These are phyloP conservation scores for Telfairia occidentalis DNA, from an alignment of 331 rosid genomes.

Conservation along the genomic window DNA sequence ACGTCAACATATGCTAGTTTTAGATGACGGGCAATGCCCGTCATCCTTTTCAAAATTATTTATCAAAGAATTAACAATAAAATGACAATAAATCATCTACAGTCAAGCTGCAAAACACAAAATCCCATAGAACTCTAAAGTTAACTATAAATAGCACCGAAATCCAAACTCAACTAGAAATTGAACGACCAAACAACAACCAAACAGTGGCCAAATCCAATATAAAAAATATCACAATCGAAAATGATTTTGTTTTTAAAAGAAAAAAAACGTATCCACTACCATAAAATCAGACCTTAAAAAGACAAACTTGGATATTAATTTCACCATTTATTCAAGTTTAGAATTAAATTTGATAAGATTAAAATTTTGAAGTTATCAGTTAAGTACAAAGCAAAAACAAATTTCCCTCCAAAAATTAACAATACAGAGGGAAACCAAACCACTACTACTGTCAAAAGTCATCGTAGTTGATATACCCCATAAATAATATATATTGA, in stretches of 20 bases:
- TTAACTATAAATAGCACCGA: no score
- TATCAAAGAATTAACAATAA: background rate
- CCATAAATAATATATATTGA: conserved; percentile 1
- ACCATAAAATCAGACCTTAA: background rate
- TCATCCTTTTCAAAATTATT: no score
- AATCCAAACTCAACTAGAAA: background rate
- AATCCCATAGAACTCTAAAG: background rate
- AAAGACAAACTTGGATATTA: background rate
- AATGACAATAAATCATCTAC: background rate
- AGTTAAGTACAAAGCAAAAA: background rate
- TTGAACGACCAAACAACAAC: background rate
- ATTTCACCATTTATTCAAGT: conserved; percentile 6
- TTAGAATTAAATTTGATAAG: background rate
- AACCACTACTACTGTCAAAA: conserved; percentile 8
- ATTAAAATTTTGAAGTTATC: background rate
- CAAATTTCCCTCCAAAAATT: background rate
- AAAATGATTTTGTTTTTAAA: no score
- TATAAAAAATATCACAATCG: background rate
- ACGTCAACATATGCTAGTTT: no score
- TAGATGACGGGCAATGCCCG: no score
- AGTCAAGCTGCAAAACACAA: background rate
- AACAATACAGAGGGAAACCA: background rate
- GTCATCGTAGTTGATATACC: background rate
- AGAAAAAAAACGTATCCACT: background rate
- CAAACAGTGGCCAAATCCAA: background rate